Percentiles rank a stretch among this genome's conserved stretches.
These are phyloP conservation scores for Tulasnella sp. DNA, from an alignment of 768 basidiomycete genomes.

Conservation along the genomic window DNA sequence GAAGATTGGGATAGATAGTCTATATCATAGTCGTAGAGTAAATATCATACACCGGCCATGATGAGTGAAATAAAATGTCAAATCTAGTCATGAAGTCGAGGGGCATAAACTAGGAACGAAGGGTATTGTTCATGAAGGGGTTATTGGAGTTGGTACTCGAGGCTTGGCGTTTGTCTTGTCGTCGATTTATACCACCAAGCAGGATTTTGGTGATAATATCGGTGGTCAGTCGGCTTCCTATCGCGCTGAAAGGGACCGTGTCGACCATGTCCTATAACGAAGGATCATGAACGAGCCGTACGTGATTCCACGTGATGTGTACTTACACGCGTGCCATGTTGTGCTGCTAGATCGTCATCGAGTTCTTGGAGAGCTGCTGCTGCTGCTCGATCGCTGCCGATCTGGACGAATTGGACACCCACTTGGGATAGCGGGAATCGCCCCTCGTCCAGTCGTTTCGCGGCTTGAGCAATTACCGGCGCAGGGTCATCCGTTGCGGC, in stretches of 20 bases:
- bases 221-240: constrained; percentile 32
- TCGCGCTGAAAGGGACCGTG: constrained; percentile 39
- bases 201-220: constrained; percentile 48
- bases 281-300: background rate
- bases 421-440: constrained; percentile 30
- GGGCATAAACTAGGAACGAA: too few relatives aligned
- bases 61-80: too few relatives aligned
- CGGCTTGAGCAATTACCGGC: constrained; percentile 23
- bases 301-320: background rate
- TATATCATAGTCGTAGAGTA: too few relatives aligned
- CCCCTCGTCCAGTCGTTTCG: constrained; percentile 29
- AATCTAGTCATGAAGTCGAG: too few relatives aligned
- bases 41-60: too few relatives aligned
- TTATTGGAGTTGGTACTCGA: too few relatives aligned
- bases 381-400: constrained; percentile 38
- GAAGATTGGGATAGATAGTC: constrained; percentile 18
- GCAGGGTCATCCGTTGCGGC: constrained; percentile 21
- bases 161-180: constrained; percentile 29
- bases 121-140: too few relatives aligned
- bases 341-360: constrained; percentile 30
- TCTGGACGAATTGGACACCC: constrained; percentile 55
- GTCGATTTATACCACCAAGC: constrained; percentile 52
- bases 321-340: constrained; percentile 36
- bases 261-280: constrained; percentile 52
- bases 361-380: constrained; percentile 35